Evolutionary conservation across 306 rosid genomes (phyloP), one percentile per base, ranked within the genome.

Genomic region (Luffa aegyptiaca): DNA sequence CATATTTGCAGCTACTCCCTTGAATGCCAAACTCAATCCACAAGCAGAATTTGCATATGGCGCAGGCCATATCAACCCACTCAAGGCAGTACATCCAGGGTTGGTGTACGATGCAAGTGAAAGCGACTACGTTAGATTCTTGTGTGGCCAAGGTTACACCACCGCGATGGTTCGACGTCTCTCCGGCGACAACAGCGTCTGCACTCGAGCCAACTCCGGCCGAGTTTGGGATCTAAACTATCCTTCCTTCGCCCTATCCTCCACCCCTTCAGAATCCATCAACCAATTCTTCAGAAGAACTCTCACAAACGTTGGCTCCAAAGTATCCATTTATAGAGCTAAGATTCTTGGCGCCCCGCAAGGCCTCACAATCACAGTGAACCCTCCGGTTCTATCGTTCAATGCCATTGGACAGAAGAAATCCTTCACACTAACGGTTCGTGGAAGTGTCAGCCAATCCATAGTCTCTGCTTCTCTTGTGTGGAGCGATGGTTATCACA

Each of bases 31-130:
- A 2, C 63, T 75, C 9, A 87, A 85, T 46, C 78, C 84, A 0
- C 84, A 83, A 0, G 87, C 82, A 4, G 92, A 89, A 70, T 79
- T 89, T 0, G 89, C 89, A 8, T 89, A 89, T 36, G 92, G 90
- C 0, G 79, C 90, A 0, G 90, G 90, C 31, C 87, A 68, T 45
- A 42, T 89, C 8, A 42, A 85, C 55, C 90, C 84, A 10, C n/a
- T 48, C 8, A 68, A 69, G 26, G 89, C 89, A 20, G 7, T 57
- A 10, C 33, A 62, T 73, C 89, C 91, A 0, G 85, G 89, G 12
- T 63, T 86, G 75, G 59, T 88, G 7, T 88, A 88, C 69, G 87
- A 89, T 10, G 78, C 83, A 3, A 6, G 2, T 0, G 84, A 77
- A 84, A 26, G 10, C 14, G 87, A 87, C 58, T 89, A 85, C 64